Evolutionary conservation across 805 yeast genomes (phyloP).

Genomic region (Kuraishia cidri): DNA sequence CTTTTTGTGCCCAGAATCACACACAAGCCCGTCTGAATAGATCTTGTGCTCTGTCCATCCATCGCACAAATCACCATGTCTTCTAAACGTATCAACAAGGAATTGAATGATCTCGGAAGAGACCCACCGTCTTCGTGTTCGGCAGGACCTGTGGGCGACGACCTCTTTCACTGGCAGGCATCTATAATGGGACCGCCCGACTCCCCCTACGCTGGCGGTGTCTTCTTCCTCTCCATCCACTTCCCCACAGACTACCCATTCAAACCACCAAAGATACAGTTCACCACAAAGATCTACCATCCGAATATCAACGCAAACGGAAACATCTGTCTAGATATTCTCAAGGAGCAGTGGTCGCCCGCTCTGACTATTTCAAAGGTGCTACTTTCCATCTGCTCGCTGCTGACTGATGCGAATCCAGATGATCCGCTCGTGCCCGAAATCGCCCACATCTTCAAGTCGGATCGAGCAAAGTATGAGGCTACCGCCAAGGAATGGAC

Average conservation of each 20-base stretch:
- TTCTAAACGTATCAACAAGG: conserved; percentile 91
- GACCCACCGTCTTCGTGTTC: conserved; percentile 99
- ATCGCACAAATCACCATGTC: conserved; percentile 72
- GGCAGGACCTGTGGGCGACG: conserved; percentile 98
- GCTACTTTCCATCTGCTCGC: conserved; percentile 86
- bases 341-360: conserved; percentile 99
- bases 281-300: conserved; percentile 94
- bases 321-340: conserved; percentile 91
- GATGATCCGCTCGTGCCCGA: conserved; percentile 99
- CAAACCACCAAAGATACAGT: conserved; percentile 92
- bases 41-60: no score
- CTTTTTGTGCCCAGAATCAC: no score
- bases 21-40: no score
- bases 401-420: conserved; percentile 96
- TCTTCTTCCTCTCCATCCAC: conserved; percentile 89
- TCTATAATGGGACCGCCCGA: conserved; percentile 99
- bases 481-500: conserved; percentile 99
- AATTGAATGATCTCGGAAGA: conserved; percentile 91
- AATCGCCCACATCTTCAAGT: conserved; percentile 93
- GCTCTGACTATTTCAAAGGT: conserved; percentile 96
- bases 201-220: conserved; percentile 77
- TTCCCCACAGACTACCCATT: conserved; percentile 99
- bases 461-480: conserved; percentile 89
- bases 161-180: conserved; percentile 98
- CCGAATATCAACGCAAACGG: conserved; percentile 96